Percentiles rank a stretch among this genome's conserved stretches.
These are phyloP conservation scores for Pleomassaria siparia DNA, from an alignment of 2,329 filamentous ascomycete species.

Conservation along the genomic window DNA sequence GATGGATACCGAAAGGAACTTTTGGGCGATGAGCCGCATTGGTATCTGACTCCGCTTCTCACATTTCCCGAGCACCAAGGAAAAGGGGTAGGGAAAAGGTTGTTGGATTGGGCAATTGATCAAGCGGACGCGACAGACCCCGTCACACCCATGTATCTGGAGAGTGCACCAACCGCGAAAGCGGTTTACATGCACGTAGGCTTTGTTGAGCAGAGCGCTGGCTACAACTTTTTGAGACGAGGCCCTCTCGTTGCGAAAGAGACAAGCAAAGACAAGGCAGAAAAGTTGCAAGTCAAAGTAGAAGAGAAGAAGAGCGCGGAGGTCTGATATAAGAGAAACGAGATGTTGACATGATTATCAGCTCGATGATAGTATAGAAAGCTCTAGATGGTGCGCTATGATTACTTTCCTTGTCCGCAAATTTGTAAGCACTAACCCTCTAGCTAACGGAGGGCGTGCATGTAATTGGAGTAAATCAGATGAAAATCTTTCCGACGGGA, in stretches of 20 bases:
- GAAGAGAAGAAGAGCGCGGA: neutral
- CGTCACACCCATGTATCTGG: constrained; percentile 31
- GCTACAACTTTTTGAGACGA: constrained; percentile 21
- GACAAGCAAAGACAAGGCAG: neutral
- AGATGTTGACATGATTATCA: too few species aligned
- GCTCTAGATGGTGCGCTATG: neutral
- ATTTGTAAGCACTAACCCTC: neutral
- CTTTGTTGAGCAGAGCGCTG: constrained; percentile 24
- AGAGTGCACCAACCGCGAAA: constrained; percentile 25
- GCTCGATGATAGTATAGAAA: too few species aligned
- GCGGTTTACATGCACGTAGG: constrained; percentile 33
- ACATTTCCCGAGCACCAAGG: constrained; percentile 35
- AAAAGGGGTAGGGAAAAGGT: constrained; percentile 25
- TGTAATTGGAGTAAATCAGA: neutral
- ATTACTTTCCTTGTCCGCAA: neutral
- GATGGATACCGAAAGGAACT: constrained; percentile 21
- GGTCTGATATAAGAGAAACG: neutral
- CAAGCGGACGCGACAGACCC: constrained; percentile 29
- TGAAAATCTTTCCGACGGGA: neutral
- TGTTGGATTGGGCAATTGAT: constrained; percentile 35
- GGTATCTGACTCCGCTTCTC: constrained; percentile 34
- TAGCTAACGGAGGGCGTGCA: neutral
- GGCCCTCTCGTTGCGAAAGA: constrained; percentile 11
- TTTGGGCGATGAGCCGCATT: constrained; percentile 26
- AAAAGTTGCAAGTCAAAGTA: neutral